These are phyloP conservation scores for Stentor coeruleus DNA, from an alignment of 73 alveolate species.

Conservation along the genomic window DNA sequence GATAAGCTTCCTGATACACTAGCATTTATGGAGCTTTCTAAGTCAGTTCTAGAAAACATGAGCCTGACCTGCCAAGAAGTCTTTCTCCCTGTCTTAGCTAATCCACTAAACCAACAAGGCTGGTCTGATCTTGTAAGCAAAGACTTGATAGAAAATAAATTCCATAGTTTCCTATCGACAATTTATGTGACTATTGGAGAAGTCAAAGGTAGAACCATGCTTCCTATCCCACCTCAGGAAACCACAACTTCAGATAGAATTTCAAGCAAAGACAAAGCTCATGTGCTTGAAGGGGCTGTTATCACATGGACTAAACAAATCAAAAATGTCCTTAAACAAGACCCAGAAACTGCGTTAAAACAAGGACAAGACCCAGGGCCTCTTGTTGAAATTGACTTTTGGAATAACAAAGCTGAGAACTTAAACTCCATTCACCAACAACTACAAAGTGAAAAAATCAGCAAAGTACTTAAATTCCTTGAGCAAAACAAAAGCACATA, in stretches of 20 bases:
- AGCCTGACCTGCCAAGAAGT: conserved; percentile 37
- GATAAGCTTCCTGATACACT: not conserved
- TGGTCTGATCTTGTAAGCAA: conserved; percentile 99
- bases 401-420: conserved; percentile 96
- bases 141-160: conserved; percentile 90
- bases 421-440: conserved; percentile 94
- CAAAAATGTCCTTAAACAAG: conserved; percentile 98
- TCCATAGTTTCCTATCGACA: conserved; percentile 98
- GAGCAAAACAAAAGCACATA: conserved; percentile 99
- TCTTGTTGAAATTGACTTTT: conserved; percentile 96
- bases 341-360: conserved; percentile 91
- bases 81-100: conserved; percentile 81
- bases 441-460: conserved; percentile 78
- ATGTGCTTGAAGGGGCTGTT: conserved; percentile 99
- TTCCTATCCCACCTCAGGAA: conserved; percentile 77
- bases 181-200: conserved; percentile 99
- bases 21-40: conserved; percentile 31
- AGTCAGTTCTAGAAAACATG: conserved; percentile 23
- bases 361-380: conserved; percentile 98
- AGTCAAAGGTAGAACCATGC: conserved; percentile 98
- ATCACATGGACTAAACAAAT: conserved; percentile 99
- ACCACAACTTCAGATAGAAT: conserved; percentile 88
- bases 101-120: conserved; percentile 97
- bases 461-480: conserved; percentile 95
- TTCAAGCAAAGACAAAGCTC: conserved; percentile 98